Base-by-base conservation (phyloP, 2,329 filamentous ascomycete species). In the Bipolaris victoriae region DNA sequence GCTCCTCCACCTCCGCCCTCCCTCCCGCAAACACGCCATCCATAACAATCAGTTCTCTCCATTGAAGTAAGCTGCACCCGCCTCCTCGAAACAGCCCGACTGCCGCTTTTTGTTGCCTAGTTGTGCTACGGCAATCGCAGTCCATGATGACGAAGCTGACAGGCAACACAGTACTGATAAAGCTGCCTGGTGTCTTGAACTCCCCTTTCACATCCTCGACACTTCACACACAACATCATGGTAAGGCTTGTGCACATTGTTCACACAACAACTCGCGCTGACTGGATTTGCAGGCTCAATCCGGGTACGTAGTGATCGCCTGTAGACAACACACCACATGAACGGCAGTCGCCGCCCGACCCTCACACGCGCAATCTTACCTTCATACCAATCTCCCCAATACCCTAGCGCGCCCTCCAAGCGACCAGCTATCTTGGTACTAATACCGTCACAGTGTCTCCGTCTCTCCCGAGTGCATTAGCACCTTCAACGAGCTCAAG, bases 401-500 rank as follows among this genome's bases (percentile, higher is more conserved):
- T 37, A 41, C 43, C 45, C 13, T 16, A 41, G 22, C 51, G 33
- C 22, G 7, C 11, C 22, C 13, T 22, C 9, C 49, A 60, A 49
- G 39, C 35, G 18, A 29, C 7, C 3, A 9, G 13, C 24, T 49
- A 7, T 33, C 22, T 40, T 41, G 33, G 45, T 46, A 57, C 66
- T 71, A 67, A 72, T 49, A 35, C 18, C 11, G 4, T 7, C 39
- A 18, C 79, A 92, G 90, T 84, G 89, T 90, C 69, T 83, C 84
- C 76, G 87, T 92, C 72, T 81, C 84, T 66, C 84, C 86, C 75
- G 89, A 93, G 58, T 92, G 90, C 85, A 86, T 84, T 70, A 71
- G 72, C 56, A 76, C 78, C 64, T 94, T 89, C 85, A 92, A 93
- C 79, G 88, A 93, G 69, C 85, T 94, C 67, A 94, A 94, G 86